Base-by-base conservation (phyloP, 805 yeast genomes). In the Yamadazyma endophytica region DNA sequence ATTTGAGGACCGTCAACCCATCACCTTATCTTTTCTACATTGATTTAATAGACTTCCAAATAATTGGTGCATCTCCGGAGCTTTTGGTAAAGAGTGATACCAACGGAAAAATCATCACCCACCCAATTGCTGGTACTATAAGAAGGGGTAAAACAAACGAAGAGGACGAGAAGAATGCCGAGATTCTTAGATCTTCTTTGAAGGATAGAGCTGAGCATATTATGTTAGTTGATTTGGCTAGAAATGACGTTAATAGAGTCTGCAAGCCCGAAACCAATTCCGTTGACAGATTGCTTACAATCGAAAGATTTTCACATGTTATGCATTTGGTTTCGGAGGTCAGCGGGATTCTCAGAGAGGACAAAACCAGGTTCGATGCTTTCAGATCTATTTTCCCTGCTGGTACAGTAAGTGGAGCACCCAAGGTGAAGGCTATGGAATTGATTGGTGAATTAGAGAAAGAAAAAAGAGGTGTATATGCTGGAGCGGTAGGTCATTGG, bases 401-500 rank as follows among this genome's bases (percentile, higher is more conserved):
- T 1, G 99, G 99, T 26, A 92, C 99, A 2, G 97, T 90, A 9
- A 81, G 94, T 34, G 99, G 99, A 23, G 97, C 99, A 2, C 99
- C 99, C 34, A 92, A 92, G 60, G 95, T 92, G 24, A 78, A 76
- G 48, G 98, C 98, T 7, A 92, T 92, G 97, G 94, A 89, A 58
- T 68, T 92, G 26, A 87, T 92, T 47, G 82, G 84, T 13, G 95
- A 86, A 54, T 64, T 90, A 28, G 98, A 92, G 54, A 73, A 76
- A 39, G 97, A 90, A 54, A 86, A 87, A 51, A 73, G 98, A 52
- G 98, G 97, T 27, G 89, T 90, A 6, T 92, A 92, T 53, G 98
- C 99, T 1, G 98, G 98, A 40, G 98, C 98, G 2, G 97, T 92
- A 13, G 98, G 99, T 6, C 83, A 84, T 55, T 92, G 97, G 96